Percentiles rank a stretch among this genome's conserved stretches.
Evolutionary conservation across 176 grass and related monocot genomes (phyloP).

Genomic region (Zea mays): Zm-B73-REFERENCE-NAM-5.0 NC_050100.1:10773001-10773500

Average conservation of each 20-base stretch:
- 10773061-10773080: slow-evolving; percentile 37
- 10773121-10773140: slow-evolving; percentile 79
- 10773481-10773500: slow-evolving; percentile 1
- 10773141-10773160: slow-evolving; percentile 52
- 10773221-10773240: neutral
- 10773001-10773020: neutral
- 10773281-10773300: slow-evolving; percentile 15
- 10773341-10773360: neutral
- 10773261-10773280: neutral
- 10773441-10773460: slow-evolving; percentile 16
- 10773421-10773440: neutral
- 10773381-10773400: neutral
- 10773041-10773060: slow-evolving; percentile 18
- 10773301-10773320: slow-evolving; percentile 35
- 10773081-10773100: slow-evolving; percentile 9
- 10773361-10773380: neutral
- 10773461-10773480: slow-evolving; percentile 31
- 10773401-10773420: neutral
- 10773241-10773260: slow-evolving; percentile 3
- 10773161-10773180: neutral
- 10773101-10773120: slow-evolving; percentile 68
- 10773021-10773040: neutral
- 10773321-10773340: slow-evolving; percentile 14
- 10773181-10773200: neutral
- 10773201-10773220: neutral